Evolutionary conservation across 306 rosid genomes (phyloP), one percentile per base, ranked within the genome.

Genomic region (Fragaria iinumae): DNA sequence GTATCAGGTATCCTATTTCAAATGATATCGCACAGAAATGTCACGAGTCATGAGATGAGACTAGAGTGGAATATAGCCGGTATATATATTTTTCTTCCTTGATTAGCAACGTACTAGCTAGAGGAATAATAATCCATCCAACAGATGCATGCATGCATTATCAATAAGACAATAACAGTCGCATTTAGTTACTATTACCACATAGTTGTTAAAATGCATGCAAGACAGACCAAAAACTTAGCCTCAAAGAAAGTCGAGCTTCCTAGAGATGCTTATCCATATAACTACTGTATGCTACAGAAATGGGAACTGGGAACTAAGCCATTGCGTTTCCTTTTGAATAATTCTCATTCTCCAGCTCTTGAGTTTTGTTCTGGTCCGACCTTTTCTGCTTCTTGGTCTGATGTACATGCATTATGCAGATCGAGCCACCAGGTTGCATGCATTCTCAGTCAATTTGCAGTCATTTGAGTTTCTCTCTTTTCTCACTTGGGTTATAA

Each of bases 391-490:
- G 27, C 13, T 55, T 53, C 62, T 9, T 8, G 13, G 29, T n/a
- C 9, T 52, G 57, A 52, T 52, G 57, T 50, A 16, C 56, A 14
- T 50, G 56, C 25, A 25, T 25, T 25, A 25, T 50, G 12, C 63
- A 56, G 27, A n/a, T 56, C 63, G 12, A 4, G 29, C 27, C 14
- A 56, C 14, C 2, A n/a, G 27, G 5, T 21, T n/a, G 39, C 41
- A 25, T 29, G 21, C 20, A 1, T 4, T 11, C 7, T 63, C 43
- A 63, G 68, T 29, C 68, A 63, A 63, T 23, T 60, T 27, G 39
- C 67, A 27, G 67, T 29, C 67, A 63, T 63, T 63, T 32, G 11
- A 63, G 68, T 63, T 63, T 29, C 44, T 63, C 68, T 63, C 44
- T 32, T 63, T 63, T 63, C 68, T 63, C 68, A 63, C 68, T 34